Evolutionary conservation across 2,329 filamentous ascomycete species (phyloP).

Genomic region (Pseudogymnoascus sp.): DNA sequence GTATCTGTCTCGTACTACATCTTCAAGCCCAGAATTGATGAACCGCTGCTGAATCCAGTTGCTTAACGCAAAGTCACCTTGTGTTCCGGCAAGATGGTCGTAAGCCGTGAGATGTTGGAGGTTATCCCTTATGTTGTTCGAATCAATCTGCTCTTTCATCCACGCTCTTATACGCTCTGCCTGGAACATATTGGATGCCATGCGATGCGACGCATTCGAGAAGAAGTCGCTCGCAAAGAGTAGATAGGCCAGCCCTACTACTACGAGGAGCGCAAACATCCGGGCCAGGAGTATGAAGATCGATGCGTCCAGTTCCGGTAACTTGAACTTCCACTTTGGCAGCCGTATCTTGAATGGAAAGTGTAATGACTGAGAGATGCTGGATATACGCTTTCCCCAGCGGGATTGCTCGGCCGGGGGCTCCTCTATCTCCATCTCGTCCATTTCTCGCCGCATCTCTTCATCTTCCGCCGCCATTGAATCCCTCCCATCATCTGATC

Average conservation of each 20-base stretch:
- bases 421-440: conserved; percentile 83
- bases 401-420: conserved; percentile 41
- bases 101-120: conserved; percentile 72
- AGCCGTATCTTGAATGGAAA: conserved; percentile 25
- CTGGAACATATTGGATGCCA: conserved; percentile 68
- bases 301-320: conserved; percentile 27
- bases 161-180: conserved; percentile 73
- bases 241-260: conserved; percentile 72
- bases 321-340: conserved; percentile 22
- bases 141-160: conserved; percentile 66
- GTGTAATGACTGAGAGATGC: conserved; percentile 22
- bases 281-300: conserved; percentile 61
- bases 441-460: conserved; percentile 70
- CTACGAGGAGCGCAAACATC: conserved; percentile 65
- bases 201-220: conserved; percentile 53
- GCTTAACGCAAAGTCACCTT: conserved; percentile 81
- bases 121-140: conserved; percentile 61
- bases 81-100: conserved; percentile 87
- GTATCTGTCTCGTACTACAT: conserved; percentile 70
- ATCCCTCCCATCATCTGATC: conserved; percentile 47
- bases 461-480: conserved; percentile 46
- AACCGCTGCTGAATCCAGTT: conserved; percentile 79
- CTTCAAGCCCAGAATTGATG: conserved; percentile 62
- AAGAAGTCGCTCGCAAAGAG: conserved; percentile 83
- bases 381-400: conserved; percentile 32